phyloP scores from a whole-genome alignment of 345 rosid species.

The Passiflora organensis region DNA sequence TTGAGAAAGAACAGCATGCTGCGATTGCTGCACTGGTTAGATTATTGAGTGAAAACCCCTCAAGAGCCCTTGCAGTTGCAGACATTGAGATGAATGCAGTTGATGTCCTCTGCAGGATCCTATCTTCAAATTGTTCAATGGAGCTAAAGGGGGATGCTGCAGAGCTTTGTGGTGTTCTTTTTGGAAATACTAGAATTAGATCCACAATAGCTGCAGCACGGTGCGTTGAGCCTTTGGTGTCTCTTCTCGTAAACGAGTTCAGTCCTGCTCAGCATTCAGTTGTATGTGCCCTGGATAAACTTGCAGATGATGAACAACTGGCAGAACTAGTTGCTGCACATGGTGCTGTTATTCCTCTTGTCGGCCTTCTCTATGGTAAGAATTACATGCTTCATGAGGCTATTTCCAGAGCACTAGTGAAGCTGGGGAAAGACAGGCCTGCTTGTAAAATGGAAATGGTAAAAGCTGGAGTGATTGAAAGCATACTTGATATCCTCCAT shows the following conservation, averaged over 20 bases:
- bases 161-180: conserved; percentile 91
- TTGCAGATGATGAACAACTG: conserved; percentile 94
- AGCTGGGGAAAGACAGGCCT: conserved; percentile 97
- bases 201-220: conserved; percentile 96
- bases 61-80: conserved; percentile 90
- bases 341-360: conserved; percentile 98
- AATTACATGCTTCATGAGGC: conserved; percentile 93
- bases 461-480: conserved; percentile 91
- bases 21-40: conserved; percentile 95
- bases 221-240: conserved; percentile 96
- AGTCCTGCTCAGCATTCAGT: conserved; percentile 95
- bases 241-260: conserved; percentile 85
- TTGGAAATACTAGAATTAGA: conserved; percentile 85
- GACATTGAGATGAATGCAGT: conserved; percentile 99
- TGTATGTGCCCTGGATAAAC: conserved; percentile 89
- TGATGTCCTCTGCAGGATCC: conserved; percentile 96
- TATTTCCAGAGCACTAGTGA: conserved; percentile 88
- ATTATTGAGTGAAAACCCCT: conserved; percentile 91
- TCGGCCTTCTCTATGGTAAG: conserved; percentile 88
- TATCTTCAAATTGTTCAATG: conserved; percentile 81
- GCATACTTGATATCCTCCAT: conserved; percentile 79
- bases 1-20: conserved; percentile 97
- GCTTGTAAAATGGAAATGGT: conserved; percentile 98
- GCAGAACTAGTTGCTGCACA: conserved; percentile 99
- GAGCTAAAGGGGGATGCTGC: conserved; percentile 99